Evolutionary conservation across 2,329 filamentous ascomycete species (phyloP).

Genomic region (Alternaria ventricosa): DNA sequence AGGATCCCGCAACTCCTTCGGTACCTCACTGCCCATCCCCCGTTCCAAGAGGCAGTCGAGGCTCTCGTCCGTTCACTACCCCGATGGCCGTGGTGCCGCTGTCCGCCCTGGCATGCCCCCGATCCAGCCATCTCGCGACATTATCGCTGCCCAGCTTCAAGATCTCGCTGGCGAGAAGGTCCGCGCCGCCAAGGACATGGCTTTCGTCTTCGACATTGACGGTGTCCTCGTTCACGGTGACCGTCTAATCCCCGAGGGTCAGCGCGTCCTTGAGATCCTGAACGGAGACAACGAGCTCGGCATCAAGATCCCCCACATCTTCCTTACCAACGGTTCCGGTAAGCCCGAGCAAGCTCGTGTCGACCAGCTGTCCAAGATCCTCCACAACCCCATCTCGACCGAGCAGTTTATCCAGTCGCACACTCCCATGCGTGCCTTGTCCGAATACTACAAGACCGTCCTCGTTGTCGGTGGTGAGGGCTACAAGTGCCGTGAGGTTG

Average conservation of each 20-base stretch:
- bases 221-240: constrained; percentile 78
- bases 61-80: constrained; percentile 66
- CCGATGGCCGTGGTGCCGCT: constrained; percentile 54
- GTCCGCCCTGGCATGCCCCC: constrained; percentile 64
- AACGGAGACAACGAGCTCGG: constrained; percentile 79
- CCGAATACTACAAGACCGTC: constrained; percentile 79
- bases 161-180: constrained; percentile 71
- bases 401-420: constrained; percentile 81
- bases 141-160: constrained; percentile 74
- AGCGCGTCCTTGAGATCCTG: constrained; percentile 70
- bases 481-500: constrained; percentile 75
- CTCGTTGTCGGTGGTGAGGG: constrained; percentile 78
- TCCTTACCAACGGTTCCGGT: constrained; percentile 76
- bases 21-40: constrained; percentile 74
- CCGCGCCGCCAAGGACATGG: constrained; percentile 76
- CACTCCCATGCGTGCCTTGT: constrained; percentile 76
- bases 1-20: constrained; percentile 77
- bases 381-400: constrained; percentile 68
- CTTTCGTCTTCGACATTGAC: constrained; percentile 80
- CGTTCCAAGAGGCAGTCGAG: constrained; percentile 72
- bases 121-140: constrained; percentile 68
- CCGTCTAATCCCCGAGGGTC: constrained; percentile 71
- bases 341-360: constrained; percentile 71
- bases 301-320: constrained; percentile 78
- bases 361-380: constrained; percentile 71